Percentiles rank a stretch among this genome's conserved stretches.
Conservation (phyloP, 495 filamentous ascomycete species). For the Trypethelium eluteriae region DNA sequence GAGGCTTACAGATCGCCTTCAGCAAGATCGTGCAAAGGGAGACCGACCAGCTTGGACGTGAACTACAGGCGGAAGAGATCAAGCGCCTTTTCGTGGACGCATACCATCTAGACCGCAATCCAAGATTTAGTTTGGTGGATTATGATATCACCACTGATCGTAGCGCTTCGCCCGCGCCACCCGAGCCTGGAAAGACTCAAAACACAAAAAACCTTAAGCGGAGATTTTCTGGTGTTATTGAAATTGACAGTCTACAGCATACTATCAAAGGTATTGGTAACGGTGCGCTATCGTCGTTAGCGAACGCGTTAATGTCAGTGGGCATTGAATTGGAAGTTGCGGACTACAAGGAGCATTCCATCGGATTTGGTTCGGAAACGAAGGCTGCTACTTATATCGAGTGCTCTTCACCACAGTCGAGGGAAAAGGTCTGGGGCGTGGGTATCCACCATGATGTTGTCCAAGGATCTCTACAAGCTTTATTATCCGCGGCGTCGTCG, state of each 20-base stretch:
- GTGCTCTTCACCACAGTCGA: constrained; percentile 63
- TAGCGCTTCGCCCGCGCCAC: constrained; percentile 64
- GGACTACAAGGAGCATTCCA: constrained; percentile 94
- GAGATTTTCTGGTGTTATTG: constrained; percentile 78
- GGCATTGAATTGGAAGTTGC: constrained; percentile 85
- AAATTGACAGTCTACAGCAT: constrained; percentile 75
- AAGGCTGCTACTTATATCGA: constrained; percentile 94
- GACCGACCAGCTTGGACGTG: constrained; percentile 66
- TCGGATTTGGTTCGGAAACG: constrained; percentile 56
- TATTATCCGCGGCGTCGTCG: constrained; percentile 80
- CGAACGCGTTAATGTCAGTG: constrained; percentile 70
- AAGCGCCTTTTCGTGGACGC: constrained; percentile 75
- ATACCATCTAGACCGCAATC: constrained; percentile 73
- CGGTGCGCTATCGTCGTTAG: constrained; percentile 82
- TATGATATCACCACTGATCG: constrained; percentile 87
- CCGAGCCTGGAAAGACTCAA: constrained; percentile 56
- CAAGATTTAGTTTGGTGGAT: constrained; percentile 80
- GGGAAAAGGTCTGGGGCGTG: constrained; percentile 83
- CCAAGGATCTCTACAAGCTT: constrained; percentile 81
- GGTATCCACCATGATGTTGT: constrained; percentile 94
- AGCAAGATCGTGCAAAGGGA: constrained; percentile 73
- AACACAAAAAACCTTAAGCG: constrained; percentile 71
- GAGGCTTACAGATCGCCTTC: constrained; percentile 88
- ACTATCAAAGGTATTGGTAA: constrained; percentile 73
- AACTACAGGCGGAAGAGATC: constrained; percentile 78